phyloP scores from a whole-genome alignment of 108 stramenopile species.

The Cyclotella sp. region DNA sequence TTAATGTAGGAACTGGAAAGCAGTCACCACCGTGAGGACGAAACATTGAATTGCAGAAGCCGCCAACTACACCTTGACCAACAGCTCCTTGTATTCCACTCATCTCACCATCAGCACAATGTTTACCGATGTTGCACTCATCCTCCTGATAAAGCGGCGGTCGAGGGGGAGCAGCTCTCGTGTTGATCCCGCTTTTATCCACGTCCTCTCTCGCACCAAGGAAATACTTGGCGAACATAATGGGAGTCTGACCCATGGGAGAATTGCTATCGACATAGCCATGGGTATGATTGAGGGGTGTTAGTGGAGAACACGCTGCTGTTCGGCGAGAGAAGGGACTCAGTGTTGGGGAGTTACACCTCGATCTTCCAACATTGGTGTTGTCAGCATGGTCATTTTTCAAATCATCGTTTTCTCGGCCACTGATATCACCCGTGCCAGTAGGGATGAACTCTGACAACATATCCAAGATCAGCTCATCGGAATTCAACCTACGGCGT shows the following conservation, averaged over 20 bases:
- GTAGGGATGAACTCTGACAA: background rate
- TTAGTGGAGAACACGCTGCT: background rate
- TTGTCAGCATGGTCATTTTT: background rate
- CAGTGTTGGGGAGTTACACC: background rate
- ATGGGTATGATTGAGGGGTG: background rate
- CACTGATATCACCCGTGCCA: background rate
- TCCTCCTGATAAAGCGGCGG: slow-evolving; percentile 5
- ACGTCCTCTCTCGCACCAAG: background rate
- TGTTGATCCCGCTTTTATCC: background rate
- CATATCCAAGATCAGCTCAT: slow-evolving; percentile 11
- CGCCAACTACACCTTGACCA: background rate
- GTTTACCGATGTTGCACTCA: background rate
- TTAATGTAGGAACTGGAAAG: background rate
- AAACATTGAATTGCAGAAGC: background rate
- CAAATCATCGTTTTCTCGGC: background rate
- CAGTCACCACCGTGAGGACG: background rate
- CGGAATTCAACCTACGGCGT: slow-evolving; percentile 13
- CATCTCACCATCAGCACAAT: background rate
- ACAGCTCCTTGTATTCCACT: background rate
- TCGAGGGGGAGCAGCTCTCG: background rate
- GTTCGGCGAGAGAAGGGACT: background rate
- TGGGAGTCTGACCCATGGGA: slow-evolving; percentile 16
- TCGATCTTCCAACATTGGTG: background rate
- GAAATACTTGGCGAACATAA: slow-evolving; percentile 24
- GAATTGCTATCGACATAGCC: background rate